Evolutionary conservation across 352 stramenopile species (phyloP).

Genomic region (Pythium angustatum): DNA sequence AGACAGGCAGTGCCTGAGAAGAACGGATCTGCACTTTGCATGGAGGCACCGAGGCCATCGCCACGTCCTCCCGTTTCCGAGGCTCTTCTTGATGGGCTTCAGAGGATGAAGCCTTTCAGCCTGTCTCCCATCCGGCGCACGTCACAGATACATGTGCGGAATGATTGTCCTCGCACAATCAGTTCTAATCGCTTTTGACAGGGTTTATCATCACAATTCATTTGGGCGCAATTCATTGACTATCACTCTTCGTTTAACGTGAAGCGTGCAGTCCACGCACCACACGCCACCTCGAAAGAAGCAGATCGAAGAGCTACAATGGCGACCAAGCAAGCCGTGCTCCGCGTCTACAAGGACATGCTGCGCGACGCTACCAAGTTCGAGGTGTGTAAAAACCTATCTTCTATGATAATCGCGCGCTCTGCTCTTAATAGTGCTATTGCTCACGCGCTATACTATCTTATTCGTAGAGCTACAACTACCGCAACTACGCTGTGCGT

Average conservation of each 20-base stretch:
- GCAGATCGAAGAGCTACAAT: constrained; percentile 20
- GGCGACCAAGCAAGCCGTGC: constrained; percentile 28
- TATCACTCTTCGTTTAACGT: constrained; percentile 5
- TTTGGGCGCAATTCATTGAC: constrained; percentile 5
- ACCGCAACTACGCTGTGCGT: constrained; percentile 60
- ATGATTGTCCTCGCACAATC: background rate
- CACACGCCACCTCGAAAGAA: constrained; percentile 11
- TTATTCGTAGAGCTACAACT: constrained; percentile 67
- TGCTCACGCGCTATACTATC: constrained; percentile 3
- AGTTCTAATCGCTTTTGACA: constrained; percentile 1
- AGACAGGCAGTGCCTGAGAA: too few relatives aligned
- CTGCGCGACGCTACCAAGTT: constrained; percentile 29
- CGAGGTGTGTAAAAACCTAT: constrained; percentile 18
- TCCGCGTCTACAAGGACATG: constrained; percentile 33
- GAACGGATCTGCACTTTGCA: too few relatives aligned
- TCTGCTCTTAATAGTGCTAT: too few relatives aligned
- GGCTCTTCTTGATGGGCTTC: background rate
- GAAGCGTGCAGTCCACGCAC: constrained; percentile 1
- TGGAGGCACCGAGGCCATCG: too few relatives aligned
- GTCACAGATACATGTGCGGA: background rate
- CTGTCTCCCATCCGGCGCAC: constrained; percentile 6
- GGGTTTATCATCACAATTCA: constrained; percentile 24
- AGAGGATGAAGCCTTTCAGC: too few relatives aligned
- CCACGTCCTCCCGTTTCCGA: background rate
- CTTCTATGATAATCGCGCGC: too few relatives aligned